These are phyloP conservation scores for Chenopodium berlandieri DNA, from an alignment of 148 eudicot species.

Conservation along the genomic window DNA sequence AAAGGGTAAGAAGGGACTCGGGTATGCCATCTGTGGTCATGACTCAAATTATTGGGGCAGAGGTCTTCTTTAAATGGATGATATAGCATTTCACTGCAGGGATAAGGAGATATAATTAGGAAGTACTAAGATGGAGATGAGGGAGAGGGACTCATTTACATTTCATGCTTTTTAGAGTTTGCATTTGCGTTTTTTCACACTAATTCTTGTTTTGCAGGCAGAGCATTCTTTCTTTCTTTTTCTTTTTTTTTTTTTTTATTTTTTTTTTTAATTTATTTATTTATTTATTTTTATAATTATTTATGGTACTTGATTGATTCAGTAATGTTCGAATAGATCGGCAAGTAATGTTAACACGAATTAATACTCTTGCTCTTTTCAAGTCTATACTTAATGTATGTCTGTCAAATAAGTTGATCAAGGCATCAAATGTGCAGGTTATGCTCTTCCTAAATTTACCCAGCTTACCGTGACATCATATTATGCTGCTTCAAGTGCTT, in stretches of 20 bases:
- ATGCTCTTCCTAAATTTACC: slow-evolving; percentile 67
- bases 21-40: not conserved
- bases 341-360: not conserved
- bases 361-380: not conserved
- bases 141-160: not conserved
- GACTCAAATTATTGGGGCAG: not conserved
- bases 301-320: not conserved
- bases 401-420: not conserved
- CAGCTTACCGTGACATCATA: slow-evolving; percentile 82
- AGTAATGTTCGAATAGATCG: not conserved
- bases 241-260: too few species aligned
- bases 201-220: not conserved
- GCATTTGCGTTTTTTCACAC: not conserved
- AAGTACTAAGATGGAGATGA: not conserved
- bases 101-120: not conserved
- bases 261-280: too few species aligned
- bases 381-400: not conserved
- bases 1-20: not conserved
- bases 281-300: too few species aligned
- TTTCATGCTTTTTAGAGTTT: not conserved
- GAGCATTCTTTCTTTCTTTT: too few species aligned
- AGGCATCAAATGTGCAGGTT: slow-evolving; percentile 40
- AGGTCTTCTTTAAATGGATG: not conserved
- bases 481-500: slow-evolving; percentile 80
- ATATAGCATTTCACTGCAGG: not conserved